Evolutionary conservation across 306 rosid species (phyloP).

Genomic region (Medicago lupulina): DNA sequence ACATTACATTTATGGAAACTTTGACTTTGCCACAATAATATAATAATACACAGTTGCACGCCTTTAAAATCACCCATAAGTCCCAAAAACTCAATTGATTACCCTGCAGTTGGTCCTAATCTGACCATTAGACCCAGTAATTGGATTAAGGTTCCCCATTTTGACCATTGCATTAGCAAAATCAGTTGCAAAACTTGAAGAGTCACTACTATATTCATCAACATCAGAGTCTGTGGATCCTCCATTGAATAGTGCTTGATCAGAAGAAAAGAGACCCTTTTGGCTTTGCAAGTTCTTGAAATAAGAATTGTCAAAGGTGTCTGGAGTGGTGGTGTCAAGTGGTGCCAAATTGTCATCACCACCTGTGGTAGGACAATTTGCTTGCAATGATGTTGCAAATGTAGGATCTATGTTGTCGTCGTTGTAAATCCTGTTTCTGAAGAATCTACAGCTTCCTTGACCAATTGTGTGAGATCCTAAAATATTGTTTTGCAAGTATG

Average conservation of each 20-base stretch:
- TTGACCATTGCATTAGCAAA: conserved; percentile 66
- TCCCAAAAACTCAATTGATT: conserved; percentile 37
- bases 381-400: conserved; percentile 45
- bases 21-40: not conserved
- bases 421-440: conserved; percentile 60
- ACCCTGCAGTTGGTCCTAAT: conserved; percentile 54
- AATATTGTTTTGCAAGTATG: not conserved
- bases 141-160: conserved; percentile 65
- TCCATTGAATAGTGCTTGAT: conserved; percentile 60
- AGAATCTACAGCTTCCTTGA: conserved; percentile 52
- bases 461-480: conserved; percentile 74
- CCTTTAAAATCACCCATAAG: not conserved
- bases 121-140: conserved; percentile 58
- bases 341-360: conserved; percentile 56
- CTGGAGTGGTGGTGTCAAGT: conserved; percentile 46
- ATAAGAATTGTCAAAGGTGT: conserved; percentile 61
- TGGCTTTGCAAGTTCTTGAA: conserved; percentile 47
- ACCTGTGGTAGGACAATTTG: conserved; percentile 59
- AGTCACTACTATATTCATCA: conserved; percentile 39
- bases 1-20: conserved; percentile 3
- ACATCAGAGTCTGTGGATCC: conserved; percentile 62
- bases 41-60: not conserved
- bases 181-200: conserved; percentile 44
- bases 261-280: conserved; percentile 65
- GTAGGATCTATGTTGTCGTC: conserved; percentile 61